phyloP scores from a whole-genome alignment of 2,329 filamentous ascomycete genomes.

The Talaromyces sp. region DNA sequence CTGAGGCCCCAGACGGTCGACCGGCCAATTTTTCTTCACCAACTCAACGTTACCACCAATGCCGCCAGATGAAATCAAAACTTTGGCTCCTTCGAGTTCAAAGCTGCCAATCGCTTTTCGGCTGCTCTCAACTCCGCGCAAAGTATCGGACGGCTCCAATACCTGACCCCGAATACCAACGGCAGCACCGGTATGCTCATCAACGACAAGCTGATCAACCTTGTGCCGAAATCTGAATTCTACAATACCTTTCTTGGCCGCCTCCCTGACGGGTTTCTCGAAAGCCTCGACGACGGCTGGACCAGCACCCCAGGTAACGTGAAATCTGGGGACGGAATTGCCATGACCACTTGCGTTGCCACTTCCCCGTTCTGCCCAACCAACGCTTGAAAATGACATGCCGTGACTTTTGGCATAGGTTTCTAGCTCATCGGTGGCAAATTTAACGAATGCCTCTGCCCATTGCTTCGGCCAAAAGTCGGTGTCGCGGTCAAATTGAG shows the following conservation, averaged over 20 bases:
- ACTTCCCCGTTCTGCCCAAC: slow-evolving; percentile 60
- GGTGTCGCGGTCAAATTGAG: slow-evolving; percentile 55
- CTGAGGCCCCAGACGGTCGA: slow-evolving; percentile 54
- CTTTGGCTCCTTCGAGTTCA: slow-evolving; percentile 51
- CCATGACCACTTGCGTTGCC: slow-evolving; percentile 57
- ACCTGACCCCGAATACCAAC: slow-evolving; percentile 53
- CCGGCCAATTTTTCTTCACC: slow-evolving; percentile 57
- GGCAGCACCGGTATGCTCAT: slow-evolving; percentile 49
- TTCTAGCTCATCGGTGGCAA: slow-evolving; percentile 58
- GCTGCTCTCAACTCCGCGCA: slow-evolving; percentile 53
- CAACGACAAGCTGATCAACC: slow-evolving; percentile 56
- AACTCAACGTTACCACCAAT: slow-evolving; percentile 61
- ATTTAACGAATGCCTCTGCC: slow-evolving; percentile 63
- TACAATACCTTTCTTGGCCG: slow-evolving; percentile 52
- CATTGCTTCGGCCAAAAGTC: slow-evolving; percentile 59
- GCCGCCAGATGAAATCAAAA: slow-evolving; percentile 56
- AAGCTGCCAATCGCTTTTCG: slow-evolving; percentile 49
- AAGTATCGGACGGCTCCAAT: slow-evolving; percentile 50
- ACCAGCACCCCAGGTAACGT: slow-evolving; percentile 59
- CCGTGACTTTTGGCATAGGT: slow-evolving; percentile 54
- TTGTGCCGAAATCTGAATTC: slow-evolving; percentile 55
- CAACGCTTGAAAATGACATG: slow-evolving; percentile 53
- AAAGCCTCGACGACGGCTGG: slow-evolving; percentile 59
- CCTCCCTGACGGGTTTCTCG: slow-evolving; percentile 52
- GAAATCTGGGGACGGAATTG: slow-evolving; percentile 62